Evolutionary conservation across 1,284 basidiomycete genomes (phyloP), one percentile per base, ranked within the genome.

Genomic region (Papiliotrema flavescens): DNA sequence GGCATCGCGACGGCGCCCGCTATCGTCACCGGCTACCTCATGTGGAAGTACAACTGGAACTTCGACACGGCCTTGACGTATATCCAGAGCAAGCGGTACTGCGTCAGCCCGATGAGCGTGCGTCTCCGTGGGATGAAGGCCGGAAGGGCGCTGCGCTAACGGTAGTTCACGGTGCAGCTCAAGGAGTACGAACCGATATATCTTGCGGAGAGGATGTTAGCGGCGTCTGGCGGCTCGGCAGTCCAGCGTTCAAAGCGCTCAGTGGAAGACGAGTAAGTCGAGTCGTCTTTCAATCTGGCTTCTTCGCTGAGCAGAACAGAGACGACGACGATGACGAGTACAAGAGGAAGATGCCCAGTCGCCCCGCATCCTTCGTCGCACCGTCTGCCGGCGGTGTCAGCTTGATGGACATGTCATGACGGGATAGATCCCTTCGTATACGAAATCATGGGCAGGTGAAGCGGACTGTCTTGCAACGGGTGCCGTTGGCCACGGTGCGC

Each of bases 151-250:
- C 34, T 32, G 28, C 28, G 28, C 53, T 60, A 36, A 53, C 43
- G 15, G 2, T 15, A 90, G 23, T 93, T 93, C 75, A 74, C 90
- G 60, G 86, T 85, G 5, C 90, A 94, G 71, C 85, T 93, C 64
- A 91, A 91, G 80, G 90, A 93, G 78, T 94, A 92, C 62, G 89
- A 92, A 73, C 87, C 89, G 4, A 93, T 94, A 64, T 90, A 66
- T 17, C 52, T 65, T 36, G 72, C 72, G 1, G 66, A 71, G 47
- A 64, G 64, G 57, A 65, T 67, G 53, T 51, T 64, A 9, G 55
- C 59, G 49, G 46, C 48, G 26, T 17, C 17, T 17, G 41, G 49
- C 13, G 36, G 17, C 14, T 50, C 48, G 4, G 52, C 53, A 43
- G 44, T 43, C 8, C 26, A 22, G 14, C 28, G 52, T n/a, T 17